Evolutionary conservation across 2,329 filamentous ascomycete genomes (phyloP).

Genomic region (Aureobasidium pullulans): DNA sequence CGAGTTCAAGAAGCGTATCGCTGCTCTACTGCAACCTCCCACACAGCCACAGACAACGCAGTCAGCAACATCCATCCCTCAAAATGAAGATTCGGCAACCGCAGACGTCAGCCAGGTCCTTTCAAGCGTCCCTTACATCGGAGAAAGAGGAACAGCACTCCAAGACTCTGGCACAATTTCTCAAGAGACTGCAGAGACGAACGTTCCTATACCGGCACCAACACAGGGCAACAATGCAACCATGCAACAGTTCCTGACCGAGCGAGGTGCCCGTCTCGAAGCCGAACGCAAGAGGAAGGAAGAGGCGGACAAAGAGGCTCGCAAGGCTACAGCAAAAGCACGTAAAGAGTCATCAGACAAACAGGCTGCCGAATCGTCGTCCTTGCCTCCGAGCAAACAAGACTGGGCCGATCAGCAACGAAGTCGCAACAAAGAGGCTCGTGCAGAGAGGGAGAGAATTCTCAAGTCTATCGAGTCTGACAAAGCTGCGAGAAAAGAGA

Average conservation of each 20-base stretch:
- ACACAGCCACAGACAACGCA: not conserved
- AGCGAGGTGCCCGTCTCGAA: constrained; percentile 5
- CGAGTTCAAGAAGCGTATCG: constrained; percentile 20
- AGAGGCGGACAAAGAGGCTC: constrained; percentile 43
- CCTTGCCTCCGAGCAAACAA: constrained; percentile 21
- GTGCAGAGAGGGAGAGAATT: constrained; percentile 63
- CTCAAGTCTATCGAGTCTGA: constrained; percentile 71
- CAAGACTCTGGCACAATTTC: not conserved
- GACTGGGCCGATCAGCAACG: constrained; percentile 40
- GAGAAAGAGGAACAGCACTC: not conserved
- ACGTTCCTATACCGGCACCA: constrained; percentile 4
- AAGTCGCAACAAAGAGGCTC: constrained; percentile 56
- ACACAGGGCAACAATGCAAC: not conserved
- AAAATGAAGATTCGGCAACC: not conserved
- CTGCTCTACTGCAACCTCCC: not conserved
- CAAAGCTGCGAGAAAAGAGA: constrained; percentile 57
- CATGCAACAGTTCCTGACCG: constrained; percentile 10
- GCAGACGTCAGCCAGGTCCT: constrained; percentile 9
- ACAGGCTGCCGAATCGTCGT: constrained; percentile 22
- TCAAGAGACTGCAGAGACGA: constrained; percentile 3
- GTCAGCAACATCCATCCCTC: not conserved
- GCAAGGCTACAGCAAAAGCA: constrained; percentile 30
- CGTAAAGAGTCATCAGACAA: constrained; percentile 31
- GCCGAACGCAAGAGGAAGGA: constrained; percentile 32
- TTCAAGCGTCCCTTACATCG: constrained; percentile 4